Percentiles rank a stretch among this genome's conserved stretches.
phyloP scores from a whole-genome alignment of 352 stramenopile genomes.

The Phytophthora boehmeriae region DNA sequence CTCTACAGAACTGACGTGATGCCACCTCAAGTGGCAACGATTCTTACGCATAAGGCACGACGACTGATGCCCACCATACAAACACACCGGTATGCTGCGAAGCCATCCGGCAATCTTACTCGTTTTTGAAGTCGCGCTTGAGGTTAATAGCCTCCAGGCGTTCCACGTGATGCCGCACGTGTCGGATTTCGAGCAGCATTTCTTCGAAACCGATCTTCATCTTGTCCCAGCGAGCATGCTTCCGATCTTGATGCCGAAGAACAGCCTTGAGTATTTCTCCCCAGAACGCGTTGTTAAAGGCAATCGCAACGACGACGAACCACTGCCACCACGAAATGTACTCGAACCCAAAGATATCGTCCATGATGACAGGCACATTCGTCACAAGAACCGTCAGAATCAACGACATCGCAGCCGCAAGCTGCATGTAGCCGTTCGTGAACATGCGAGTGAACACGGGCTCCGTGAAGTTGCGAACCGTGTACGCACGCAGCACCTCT shows the following conservation, averaged over 20 bases:
- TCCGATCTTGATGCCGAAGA: constrained; percentile 44
- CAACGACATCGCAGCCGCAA: constrained; percentile 59
- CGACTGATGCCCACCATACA: not conserved
- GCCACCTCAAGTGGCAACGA: not conserved
- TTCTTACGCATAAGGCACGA: not conserved
- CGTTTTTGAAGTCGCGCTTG: constrained; percentile 31
- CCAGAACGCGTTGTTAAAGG: constrained; percentile 61
- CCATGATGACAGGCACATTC: constrained; percentile 61
- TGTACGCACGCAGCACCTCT: constrained; percentile 80
- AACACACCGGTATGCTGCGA: not conserved
- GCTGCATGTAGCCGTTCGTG: constrained; percentile 69
- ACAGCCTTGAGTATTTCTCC: constrained; percentile 59
- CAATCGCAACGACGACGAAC: constrained; percentile 43
- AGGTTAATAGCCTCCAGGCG: constrained; percentile 40
- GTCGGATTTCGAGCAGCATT: constrained; percentile 66
- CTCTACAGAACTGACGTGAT: not conserved
- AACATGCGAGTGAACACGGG: constrained; percentile 68
- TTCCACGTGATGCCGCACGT: constrained; percentile 60
- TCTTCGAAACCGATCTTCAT: constrained; percentile 61
- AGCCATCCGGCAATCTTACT: not conserved
- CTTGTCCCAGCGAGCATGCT: constrained; percentile 42
- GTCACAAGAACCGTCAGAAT: constrained; percentile 57
- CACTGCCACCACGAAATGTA: constrained; percentile 73
- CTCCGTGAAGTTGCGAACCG: constrained; percentile 74
- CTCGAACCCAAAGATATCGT: constrained; percentile 68